Evolutionary conservation across 2,329 filamentous ascomycete species (phyloP).

Genomic region (Pyrenochaeta sp.): DNA sequence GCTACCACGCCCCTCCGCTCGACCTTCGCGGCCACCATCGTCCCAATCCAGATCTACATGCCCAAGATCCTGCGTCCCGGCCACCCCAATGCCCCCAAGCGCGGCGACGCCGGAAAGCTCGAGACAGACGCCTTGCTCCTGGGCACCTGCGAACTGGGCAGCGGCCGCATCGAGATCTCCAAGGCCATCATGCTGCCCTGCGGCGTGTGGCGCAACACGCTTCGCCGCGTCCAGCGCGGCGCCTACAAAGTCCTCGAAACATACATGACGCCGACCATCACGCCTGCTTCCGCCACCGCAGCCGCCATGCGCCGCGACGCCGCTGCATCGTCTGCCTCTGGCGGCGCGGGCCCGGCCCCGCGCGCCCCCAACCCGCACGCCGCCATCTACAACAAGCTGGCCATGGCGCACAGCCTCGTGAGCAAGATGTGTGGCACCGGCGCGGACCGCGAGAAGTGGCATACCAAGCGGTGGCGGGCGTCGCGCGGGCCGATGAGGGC

Average conservation of each 20-base stretch:
- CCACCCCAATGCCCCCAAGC: constrained; percentile 10
- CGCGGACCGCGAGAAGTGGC: constrained; percentile 29
- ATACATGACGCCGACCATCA: constrained; percentile 19
- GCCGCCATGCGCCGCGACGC: no score
- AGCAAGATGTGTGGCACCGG: no score
- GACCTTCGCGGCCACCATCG: constrained; percentile 13
- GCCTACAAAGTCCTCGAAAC: constrained; percentile 29
- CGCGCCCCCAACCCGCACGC: constrained; percentile 13
- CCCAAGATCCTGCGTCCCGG: constrained; percentile 26
- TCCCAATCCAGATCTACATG: constrained; percentile 41
- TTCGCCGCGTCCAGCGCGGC: constrained; percentile 15
- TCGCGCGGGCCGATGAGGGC: constrained; percentile 28
- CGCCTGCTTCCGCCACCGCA: no score
- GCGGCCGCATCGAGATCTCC: constrained; percentile 15
- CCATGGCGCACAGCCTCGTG: constrained; percentile 27
- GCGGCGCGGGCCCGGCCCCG: no score
- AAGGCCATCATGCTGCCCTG: constrained; percentile 36
- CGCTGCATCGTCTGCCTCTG: no score
- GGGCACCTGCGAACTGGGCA: constrained; percentile 22
- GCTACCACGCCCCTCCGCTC: constrained; percentile 21
- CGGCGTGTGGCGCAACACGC: constrained; percentile 25
- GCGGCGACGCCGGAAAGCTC: constrained; percentile 7
- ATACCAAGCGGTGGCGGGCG: constrained; percentile 42
- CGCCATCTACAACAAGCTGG: constrained; percentile 29
- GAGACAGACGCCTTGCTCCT: constrained; percentile 41